Evolutionary conservation across 805 yeast genomes (phyloP).

Genomic region (Priceomyces haplophilus): DNA sequence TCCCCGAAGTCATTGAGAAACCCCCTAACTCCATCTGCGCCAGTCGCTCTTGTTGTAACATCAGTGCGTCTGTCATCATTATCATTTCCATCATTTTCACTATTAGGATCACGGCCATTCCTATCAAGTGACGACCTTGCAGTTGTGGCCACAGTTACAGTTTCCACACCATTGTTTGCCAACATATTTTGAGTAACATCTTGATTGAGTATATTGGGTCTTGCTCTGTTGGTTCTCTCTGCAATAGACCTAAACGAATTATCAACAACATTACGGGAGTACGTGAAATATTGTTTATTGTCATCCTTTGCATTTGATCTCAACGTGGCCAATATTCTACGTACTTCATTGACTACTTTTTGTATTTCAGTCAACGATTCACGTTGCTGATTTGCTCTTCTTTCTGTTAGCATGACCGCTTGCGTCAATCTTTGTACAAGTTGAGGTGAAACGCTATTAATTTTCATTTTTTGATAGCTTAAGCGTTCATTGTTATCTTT

Average conservation of each 20-base stretch:
- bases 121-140: constrained; percentile 11
- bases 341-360: constrained; percentile 20
- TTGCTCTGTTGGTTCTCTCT: constrained; percentile 26
- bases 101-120: constrained; percentile 4
- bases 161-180: constrained; percentile 26
- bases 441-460: constrained; percentile 31
- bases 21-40: constrained; percentile 13
- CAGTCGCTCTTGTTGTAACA: constrained; percentile 1
- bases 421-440: constrained; percentile 35
- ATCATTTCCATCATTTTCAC: neutral
- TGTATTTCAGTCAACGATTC: constrained; percentile 24
- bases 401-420: constrained; percentile 34
- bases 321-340: constrained; percentile 25
- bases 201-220: constrained; percentile 37
- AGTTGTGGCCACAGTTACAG: constrained; percentile 11
- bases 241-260: constrained; percentile 25
- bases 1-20: constrained; percentile 23
- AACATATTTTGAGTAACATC: constrained; percentile 36
- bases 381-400: constrained; percentile 36
- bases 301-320: constrained; percentile 20
- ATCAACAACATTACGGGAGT: constrained; percentile 22
- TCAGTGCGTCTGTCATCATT: neutral
- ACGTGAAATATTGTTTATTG: constrained; percentile 26
- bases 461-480: constrained; percentile 22
- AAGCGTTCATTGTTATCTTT: constrained; percentile 11